Evolutionary conservation across 352 stramenopile species (phyloP), one percentile per base, ranked within the genome.

Genomic region (Phytophthora sojae): DNA sequence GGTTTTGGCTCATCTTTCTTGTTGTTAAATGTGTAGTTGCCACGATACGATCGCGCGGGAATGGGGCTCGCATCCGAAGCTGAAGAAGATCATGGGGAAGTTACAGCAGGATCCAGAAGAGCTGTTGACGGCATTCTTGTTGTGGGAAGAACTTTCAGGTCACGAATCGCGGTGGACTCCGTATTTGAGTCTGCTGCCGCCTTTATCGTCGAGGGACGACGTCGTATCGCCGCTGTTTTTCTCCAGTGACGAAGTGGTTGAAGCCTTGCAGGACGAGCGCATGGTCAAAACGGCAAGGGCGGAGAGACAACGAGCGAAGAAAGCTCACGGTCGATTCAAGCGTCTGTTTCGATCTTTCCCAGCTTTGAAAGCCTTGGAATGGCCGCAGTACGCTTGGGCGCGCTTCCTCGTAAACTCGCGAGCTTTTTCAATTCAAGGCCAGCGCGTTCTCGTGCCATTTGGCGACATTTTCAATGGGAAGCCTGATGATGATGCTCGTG

Each of bases 391-490:
- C 57, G 12, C 61, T 5, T 90, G 83, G 80, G 58, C 65, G 21
- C 80, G 83, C 1, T 92, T 91, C 7, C 67, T 92, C 37, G 51
- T 97, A 19, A 90, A 85, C 57, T 96, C 87, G 1, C 78, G 92
- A 21, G 91, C 88, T 3, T 91, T 97, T 64, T 91, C 89, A 0
- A 92, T 97, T 57, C 73, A 59, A 17, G 91, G 91, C 1, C 49
- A 87, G 12, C 90, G 90, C 3, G 85, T 83, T 30, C 68, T 98
- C 15, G 88, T 95, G n/a, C 92, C 91, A 15, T 94, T 97, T 71
- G 91, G 85, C 2, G 91, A 97, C 61, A 79, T 97, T 25, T 95
- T 96, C 64, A 97, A 97, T 58, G 92, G 90, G 21, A 54, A 85
- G 35, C 42, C 73, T 0, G 81, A 95, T 44, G 64, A 65, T 3